Conservation (phyloP, 2,329 filamentous ascomycete species). For the Chaetomium olivaceum region DNA sequence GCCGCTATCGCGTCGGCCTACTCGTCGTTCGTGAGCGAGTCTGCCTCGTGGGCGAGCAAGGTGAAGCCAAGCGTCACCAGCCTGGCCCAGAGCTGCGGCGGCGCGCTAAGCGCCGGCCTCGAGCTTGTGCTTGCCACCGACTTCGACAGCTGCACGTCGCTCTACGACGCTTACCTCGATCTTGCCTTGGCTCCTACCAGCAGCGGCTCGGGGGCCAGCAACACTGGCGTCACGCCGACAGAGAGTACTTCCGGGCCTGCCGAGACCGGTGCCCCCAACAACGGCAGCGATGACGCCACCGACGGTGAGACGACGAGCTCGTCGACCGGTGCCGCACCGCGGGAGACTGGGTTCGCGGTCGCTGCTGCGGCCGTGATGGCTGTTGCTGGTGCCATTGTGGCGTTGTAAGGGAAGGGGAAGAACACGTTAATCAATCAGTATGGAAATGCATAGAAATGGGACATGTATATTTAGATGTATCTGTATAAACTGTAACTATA, state of each 20-base stretch:
- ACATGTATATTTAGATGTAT: neutral
- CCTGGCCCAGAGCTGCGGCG: neutral
- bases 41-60: neutral
- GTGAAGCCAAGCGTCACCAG: neutral
- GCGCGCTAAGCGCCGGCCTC: neutral
- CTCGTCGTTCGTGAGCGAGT: neutral
- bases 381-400: neutral
- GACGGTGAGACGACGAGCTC: neutral
- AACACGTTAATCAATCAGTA: too few relatives aligned
- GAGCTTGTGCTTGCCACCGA: neutral
- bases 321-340: neutral
- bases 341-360: neutral
- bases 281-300: neutral
- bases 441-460: neutral
- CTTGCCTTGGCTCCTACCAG: neutral
- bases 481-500: neutral
- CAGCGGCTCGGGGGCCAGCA: neutral
- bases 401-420: neutral
- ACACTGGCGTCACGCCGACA: neutral
- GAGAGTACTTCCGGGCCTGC: neutral
- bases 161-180: neutral
- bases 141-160: neutral
- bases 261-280: neutral
- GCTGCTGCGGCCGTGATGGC: neutral
- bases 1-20: neutral